phyloP scores from a whole-genome alignment of 1,284 basidiomycete genomes.

The Moesziomyces globuligerus region DNA sequence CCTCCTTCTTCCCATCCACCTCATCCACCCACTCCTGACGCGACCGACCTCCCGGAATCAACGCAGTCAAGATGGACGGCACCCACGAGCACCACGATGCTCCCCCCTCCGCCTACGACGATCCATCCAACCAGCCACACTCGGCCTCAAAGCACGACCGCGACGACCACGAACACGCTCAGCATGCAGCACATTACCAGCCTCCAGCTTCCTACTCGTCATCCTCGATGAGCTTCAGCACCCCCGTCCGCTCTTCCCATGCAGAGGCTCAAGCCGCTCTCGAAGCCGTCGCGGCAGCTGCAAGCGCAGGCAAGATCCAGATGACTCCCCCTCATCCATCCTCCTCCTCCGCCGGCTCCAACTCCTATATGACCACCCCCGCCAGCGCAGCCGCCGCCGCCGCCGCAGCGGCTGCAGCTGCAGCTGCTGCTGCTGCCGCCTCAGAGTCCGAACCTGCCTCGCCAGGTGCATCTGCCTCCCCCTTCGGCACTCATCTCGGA shows the following conservation, averaged over 20 bases:
- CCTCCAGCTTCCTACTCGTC: slow-evolving; percentile 26
- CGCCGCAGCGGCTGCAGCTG: slow-evolving; percentile 36
- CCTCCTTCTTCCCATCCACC: slow-evolving; percentile 3
- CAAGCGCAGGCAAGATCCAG: slow-evolving; percentile 43
- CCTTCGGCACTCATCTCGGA: slow-evolving; percentile 56
- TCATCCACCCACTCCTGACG: background rate
- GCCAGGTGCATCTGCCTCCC: slow-evolving; percentile 24
- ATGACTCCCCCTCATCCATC: slow-evolving; percentile 34
- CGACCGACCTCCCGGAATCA: background rate
- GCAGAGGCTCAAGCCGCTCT: slow-evolving; percentile 49
- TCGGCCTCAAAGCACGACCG: slow-evolving; percentile 21
- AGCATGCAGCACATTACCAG: slow-evolving; percentile 25
- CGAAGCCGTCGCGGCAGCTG: slow-evolving; percentile 43
- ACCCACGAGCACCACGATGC: slow-evolving; percentile 16
- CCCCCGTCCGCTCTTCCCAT: slow-evolving; percentile 38
- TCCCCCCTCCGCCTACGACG: slow-evolving; percentile 24
- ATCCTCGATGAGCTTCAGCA: slow-evolving; percentile 28
- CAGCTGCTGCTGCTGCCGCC: slow-evolving; percentile 23
- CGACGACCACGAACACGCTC: slow-evolving; percentile 24
- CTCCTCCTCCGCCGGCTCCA: slow-evolving; percentile 24
- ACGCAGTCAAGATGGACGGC: slow-evolving; percentile 16
- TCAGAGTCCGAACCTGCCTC: slow-evolving; percentile 14
- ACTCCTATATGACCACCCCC: slow-evolving; percentile 30
- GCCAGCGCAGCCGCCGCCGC: slow-evolving; percentile 34
- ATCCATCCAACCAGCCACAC: slow-evolving; percentile 9